Base-by-base conservation (phyloP, 2,329 filamentous ascomycete genomes). In the Colletotrichum sp. region DNA sequence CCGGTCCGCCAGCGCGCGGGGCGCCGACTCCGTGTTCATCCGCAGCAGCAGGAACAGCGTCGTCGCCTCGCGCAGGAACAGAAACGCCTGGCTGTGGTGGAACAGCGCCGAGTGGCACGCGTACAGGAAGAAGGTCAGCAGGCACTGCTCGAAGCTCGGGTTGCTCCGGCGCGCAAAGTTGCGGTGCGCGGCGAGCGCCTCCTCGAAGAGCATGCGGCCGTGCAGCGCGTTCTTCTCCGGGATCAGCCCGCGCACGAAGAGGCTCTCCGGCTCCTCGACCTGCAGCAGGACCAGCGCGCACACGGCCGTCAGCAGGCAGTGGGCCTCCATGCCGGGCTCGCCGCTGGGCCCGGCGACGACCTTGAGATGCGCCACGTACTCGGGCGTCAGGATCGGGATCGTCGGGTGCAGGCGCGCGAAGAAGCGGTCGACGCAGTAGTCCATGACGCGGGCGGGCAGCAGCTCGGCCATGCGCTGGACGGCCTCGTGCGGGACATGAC, bases 71-170 rank as follows among this genome's bases (percentile, higher is more conserved):
- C 87, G 82, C 0, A 88, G 80, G 59, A 85, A 87, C 21, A 86
- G 78, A 24, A 87, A 88, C 0, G 87, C 85, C 44, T 86, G 86
- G 64, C 84, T 86, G 75, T 88, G 87, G 68, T 87, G 86, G 6
- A 84, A 85, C 8, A 87, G 79, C 13, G 83, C 81, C 3, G 85
- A 84, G 63, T 88, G 86, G 59, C 86, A 87, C 5, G 87, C 85
- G 68, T 88, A 88, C 21, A 88, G 81, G 66, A 88, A 87, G 77
- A 88, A 88, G 2, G 83, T 82, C 13, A 87, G 79, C 7, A 88
- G 81, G 15, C 86, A 85, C 39, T 83, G 82, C 55, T 87, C 83
- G 12, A 88, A 80, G 5, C 81, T 83, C 0, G 86, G 85, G 6
- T 81, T 84, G 15, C 83, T 81, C 32, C 80, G 81, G 5, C 83